Evolutionary conservation across 192 early-diverging fungal species (phyloP), one percentile per base, ranked within the genome.

Genomic region (Coemansia sp.): DNA sequence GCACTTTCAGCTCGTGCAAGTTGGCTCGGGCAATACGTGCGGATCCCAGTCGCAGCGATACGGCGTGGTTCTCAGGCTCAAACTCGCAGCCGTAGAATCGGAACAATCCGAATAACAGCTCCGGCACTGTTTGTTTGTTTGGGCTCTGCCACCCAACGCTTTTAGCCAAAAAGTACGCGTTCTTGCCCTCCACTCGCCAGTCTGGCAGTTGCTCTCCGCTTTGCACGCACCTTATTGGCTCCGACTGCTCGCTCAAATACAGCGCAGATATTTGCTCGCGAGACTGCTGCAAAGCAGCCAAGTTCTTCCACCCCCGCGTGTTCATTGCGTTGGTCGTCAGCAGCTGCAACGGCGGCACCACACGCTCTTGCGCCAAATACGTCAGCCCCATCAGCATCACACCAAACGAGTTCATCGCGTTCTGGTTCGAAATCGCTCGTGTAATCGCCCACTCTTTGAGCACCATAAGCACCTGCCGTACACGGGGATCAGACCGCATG

Each of bases 311-410:
- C 10, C 16, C 41, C 18, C 29, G 18, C 4, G 29, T 0, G 6
- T 22, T 43, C 7, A 61, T 32, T 10, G 43, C 10, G 3, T 26
- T n/a, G 1, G 76, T 73, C 1, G 53, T 6, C n/a, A 73, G 9
- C 10, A 71, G 62, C 58, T 80, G 77, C 50, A 80, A 52, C 13
- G 77, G 77, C 20, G 77, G 77, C 8, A 80, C 59, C 49, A 80
- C 77, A 2, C 47, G 27, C 45, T 69, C 53, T 48, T 54, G 37
- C 14, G 74, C 59, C 32, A 80, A 65, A 32, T 68, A 80, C 3
- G 77, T 65, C 6, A 80, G 23, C 2, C 48, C 72, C 71, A 80
- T 74, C 77, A 80, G 71, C 64, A 65, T 19, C 11, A 80, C 39
- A 0, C 68, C 68, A 45, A 66, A 80, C 57, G 77, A 80, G 45